Conservation (phyloP, 2,329 filamentous ascomycete species). For the Tothia fuscella region DNA sequence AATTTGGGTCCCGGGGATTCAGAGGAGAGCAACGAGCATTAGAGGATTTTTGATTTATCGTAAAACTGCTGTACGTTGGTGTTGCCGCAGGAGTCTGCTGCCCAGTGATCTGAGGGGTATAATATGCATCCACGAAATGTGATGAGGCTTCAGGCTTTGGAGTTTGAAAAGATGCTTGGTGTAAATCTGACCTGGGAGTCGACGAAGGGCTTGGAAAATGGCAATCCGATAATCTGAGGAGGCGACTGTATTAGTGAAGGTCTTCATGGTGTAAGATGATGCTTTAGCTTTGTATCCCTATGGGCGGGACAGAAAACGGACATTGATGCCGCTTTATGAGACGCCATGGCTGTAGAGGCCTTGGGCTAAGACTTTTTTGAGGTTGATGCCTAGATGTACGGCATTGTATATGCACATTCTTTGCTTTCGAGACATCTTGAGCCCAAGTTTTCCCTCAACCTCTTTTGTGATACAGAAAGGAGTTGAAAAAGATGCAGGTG, state of each 20-base stretch:
- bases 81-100: conserved; percentile 31
- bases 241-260: conserved; percentile 1
- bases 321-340: conserved; percentile 6
- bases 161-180: conserved; percentile 30
- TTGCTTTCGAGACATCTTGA: conserved; percentile 1
- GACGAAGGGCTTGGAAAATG: conserved; percentile 38
- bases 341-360: not conserved
- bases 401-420: conserved; percentile 1
- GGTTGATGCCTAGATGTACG: conserved; percentile 1
- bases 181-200: conserved; percentile 33
- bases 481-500: conserved; percentile 15
- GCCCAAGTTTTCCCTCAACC: not conserved
- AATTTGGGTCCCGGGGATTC: conserved; percentile 29
- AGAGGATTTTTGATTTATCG: conserved; percentile 24
- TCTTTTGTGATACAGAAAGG: conserved; percentile 13
- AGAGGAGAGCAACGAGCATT: conserved; percentile 21
- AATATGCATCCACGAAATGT: conserved; percentile 39
- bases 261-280: not conserved
- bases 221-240: conserved; percentile 32
- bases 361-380: not conserved
- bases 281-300: not conserved
- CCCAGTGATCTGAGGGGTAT: conserved; percentile 31
- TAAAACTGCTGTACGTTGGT: conserved; percentile 22
- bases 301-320: not conserved
- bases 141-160: conserved; percentile 31